These are phyloP conservation scores for Saccharomyces hybrid DNA, from an alignment of 1,139 yeast species.

Conservation along the genomic window DNA sequence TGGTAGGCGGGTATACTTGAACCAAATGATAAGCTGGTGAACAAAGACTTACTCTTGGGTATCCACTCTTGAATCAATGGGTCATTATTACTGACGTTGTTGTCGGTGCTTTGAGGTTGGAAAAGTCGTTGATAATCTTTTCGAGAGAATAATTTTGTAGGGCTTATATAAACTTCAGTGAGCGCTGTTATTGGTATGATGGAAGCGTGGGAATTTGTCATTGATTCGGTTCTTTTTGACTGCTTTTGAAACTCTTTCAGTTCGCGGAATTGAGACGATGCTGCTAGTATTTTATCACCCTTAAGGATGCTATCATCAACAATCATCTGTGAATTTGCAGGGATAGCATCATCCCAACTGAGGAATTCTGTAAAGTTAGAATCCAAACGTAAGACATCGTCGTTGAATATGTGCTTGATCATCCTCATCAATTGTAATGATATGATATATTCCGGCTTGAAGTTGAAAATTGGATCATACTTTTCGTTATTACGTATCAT, in stretches of 20 bases:
- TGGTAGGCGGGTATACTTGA: neutral
- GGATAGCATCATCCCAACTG: slow-evolving; percentile 28
- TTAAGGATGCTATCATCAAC: neutral
- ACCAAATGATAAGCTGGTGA: neutral
- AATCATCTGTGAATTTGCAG: slow-evolving; percentile 14
- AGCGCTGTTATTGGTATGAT: neutral
- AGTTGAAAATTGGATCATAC: neutral
- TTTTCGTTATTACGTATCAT: neutral
- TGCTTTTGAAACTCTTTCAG: neutral
- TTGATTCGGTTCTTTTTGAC: neutral
- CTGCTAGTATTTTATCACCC: neutral
- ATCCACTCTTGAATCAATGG: neutral
- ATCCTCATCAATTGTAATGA: slow-evolving; percentile 62
- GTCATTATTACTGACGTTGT: neutral
- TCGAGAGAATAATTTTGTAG: neutral
- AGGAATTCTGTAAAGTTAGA: slow-evolving; percentile 66
- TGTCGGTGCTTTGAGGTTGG: neutral
- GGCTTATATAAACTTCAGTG: neutral
- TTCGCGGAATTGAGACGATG: neutral
- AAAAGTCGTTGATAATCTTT: neutral
- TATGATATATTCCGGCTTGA: slow-evolving; percentile 58
- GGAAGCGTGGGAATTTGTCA: neutral
- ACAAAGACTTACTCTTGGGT: neutral
- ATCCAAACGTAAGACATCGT: slow-evolving; percentile 51
- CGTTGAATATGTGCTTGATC: slow-evolving; percentile 60